Percentiles rank a stretch among this genome's conserved stretches.
These are phyloP conservation scores for Mucor sp. DNA, from an alignment of 371 early-diverging fungal species.

Conservation along the genomic window DNA sequence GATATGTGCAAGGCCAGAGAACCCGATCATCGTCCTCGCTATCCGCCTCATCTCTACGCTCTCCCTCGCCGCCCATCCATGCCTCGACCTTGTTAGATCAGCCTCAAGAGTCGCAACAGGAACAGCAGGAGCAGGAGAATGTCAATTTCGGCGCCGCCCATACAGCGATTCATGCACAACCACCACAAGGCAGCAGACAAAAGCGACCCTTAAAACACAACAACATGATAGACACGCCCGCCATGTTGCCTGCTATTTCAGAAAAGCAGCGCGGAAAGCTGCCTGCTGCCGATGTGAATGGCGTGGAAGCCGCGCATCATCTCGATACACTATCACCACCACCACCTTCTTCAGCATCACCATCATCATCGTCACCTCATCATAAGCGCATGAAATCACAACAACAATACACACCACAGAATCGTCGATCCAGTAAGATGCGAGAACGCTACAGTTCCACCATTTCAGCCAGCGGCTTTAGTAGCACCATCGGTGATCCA, in stretches of 20 bases:
- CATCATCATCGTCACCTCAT: not conserved
- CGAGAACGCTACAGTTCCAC: conserved; percentile 14
- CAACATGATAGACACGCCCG: not conserved
- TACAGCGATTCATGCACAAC: not conserved
- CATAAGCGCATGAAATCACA: conserved; percentile 5
- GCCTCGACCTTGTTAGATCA: too few relatives aligned
- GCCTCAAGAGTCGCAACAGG: not conserved
- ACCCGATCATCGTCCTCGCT: not conserved
- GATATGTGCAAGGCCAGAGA: not conserved
- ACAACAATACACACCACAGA: not conserved
- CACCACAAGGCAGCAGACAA: not conserved
- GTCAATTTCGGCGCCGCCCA: not conserved
- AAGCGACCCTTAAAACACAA: not conserved
- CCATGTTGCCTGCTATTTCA: conserved; percentile 1
- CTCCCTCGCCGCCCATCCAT: not conserved
- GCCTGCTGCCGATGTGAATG: not conserved
- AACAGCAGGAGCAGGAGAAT: conserved; percentile 1
- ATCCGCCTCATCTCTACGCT: not conserved
- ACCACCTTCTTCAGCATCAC: not conserved
- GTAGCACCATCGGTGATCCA: conserved; percentile 10
- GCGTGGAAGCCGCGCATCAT: not conserved
- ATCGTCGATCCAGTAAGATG: not conserved
- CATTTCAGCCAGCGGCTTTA: conserved; percentile 16
- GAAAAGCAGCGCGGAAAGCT: conserved; percentile 4
- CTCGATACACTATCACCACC: conserved; percentile 12